Base-by-base conservation (phyloP, 2,329 filamentous ascomycete genomes). In the Fusarium duplospermum region DNA sequence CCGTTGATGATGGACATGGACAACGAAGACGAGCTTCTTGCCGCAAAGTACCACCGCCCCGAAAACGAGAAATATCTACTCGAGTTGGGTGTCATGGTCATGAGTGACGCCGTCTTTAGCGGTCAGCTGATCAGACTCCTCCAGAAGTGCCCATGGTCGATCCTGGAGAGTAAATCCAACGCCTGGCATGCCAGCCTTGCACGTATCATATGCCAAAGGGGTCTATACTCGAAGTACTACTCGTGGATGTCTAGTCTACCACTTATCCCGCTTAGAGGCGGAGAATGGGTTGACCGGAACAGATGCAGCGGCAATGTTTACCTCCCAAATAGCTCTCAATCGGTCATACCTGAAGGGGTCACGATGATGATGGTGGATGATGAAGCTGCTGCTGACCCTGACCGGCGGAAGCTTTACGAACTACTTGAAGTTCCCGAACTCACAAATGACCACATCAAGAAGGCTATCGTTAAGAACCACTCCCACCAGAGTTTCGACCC, bases 261-360 rank as follows among this genome's bases (percentile, higher is more conserved):
- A 11, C 56, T 64, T 4, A 42, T 61, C n/a, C 62, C 56, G 13
- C 54, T 63, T 2, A 36, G 38, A 13, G 42, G 54, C 7, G 36
- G 57, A 16, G 5, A 11, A 6, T 50, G 42, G n/a, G 58, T 47
- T 10, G 24, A 31, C 9, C 29, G 6, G 24, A 13, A 16, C 11
- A 7, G 6, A 27, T 27, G 6, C 22, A 14, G 14, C 20, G 8
- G 16, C 3, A 52, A 16, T 11, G 11, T n/a, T 52, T 52, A 27
- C 47, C 24, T 52, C 16, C 24, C 24, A 52, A 31, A 16, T 10
- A 52, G 24, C 24, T 52, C 47, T 27, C 8, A 4, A 31, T 29
- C 24, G 16, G 16, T 20, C 22, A 62, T 66, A 29, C 64, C 64
- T 13, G 47, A 66, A 8, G 64, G 64, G 11, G 50, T 66, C 20